phyloP scores from a whole-genome alignment of 192 early-diverging fungal species.

The Spinellus fusiger region DNA sequence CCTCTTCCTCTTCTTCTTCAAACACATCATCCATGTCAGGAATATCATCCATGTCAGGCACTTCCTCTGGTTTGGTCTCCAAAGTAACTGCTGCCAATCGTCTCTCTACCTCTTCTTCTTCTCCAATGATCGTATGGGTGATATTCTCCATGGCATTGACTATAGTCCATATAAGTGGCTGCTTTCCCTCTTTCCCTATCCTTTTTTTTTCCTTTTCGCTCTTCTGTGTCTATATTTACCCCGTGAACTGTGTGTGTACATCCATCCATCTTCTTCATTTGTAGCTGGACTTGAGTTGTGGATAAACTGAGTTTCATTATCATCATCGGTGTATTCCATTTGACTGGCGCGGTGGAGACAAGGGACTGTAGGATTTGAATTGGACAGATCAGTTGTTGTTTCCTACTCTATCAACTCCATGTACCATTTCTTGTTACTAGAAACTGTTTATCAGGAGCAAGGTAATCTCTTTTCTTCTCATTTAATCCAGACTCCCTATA shows the following conservation, averaged over 20 bases:
- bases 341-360: conserved; percentile 82
- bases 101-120: conserved; percentile 23
- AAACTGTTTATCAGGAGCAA: conserved; percentile 86
- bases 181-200: neutral
- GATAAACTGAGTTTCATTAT: conserved; percentile 54
- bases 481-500: conserved; percentile 51
- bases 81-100: conserved; percentile 13
- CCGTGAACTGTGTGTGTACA: conserved; percentile 73
- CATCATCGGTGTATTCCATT: conserved; percentile 65
- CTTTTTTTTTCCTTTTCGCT: neutral
- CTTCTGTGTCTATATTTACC: conserved; percentile 20
- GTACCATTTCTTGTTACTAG: conserved; percentile 90
- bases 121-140: conserved; percentile 56
- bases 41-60: conserved; percentile 53
- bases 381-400: neutral
- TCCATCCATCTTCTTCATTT: conserved; percentile 73
- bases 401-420: neutral
- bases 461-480: conserved; percentile 78
- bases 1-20: conserved; percentile 79
- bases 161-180: neutral
- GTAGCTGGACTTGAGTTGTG: conserved; percentile 55
- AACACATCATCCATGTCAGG: conserved; percentile 89
- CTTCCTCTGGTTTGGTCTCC: conserved; percentile 45
- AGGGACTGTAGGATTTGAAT: conserved; percentile 53
- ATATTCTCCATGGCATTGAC: conserved; percentile 50